Conservation (phyloP, 768 basidiomycete genomes). For the Albatrellus ellisii region DNA sequence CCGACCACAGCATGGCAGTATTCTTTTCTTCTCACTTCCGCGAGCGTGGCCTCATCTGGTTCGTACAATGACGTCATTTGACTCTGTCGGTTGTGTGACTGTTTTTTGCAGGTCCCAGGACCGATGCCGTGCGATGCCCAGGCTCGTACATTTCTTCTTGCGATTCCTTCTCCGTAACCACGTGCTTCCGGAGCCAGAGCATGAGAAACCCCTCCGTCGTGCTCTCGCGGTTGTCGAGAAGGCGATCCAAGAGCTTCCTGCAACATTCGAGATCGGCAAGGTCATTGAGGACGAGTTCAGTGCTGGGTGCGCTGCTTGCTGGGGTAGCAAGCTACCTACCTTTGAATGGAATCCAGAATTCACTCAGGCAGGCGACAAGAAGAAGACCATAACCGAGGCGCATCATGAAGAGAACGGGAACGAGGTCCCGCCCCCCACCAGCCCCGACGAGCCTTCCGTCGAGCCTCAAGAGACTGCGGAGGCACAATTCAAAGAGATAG, state of each 20-base stretch:
- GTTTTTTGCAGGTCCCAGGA: constrained; percentile 27
- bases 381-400: constrained; percentile 22
- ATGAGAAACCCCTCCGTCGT: constrained; percentile 32
- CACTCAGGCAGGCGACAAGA: constrained; percentile 11
- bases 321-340: constrained; percentile 23
- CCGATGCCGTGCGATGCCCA: constrained; percentile 37
- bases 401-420: constrained; percentile 17
- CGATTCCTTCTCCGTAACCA: constrained; percentile 43
- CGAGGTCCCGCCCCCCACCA: background rate
- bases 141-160: constrained; percentile 45
- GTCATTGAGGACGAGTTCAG: constrained; percentile 37
- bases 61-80: constrained; percentile 12
- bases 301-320: constrained; percentile 33
- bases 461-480: background rate
- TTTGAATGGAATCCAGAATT: constrained; percentile 10
- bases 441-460: background rate
- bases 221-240: constrained; percentile 30
- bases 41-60: constrained; percentile 61
- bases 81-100: background rate
- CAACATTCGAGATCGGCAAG: constrained; percentile 32
- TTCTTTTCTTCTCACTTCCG: constrained; percentile 64
- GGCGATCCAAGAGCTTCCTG: constrained; percentile 37
- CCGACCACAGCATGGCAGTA: constrained; percentile 41
- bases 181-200: constrained; percentile 34
- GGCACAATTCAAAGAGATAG: too few species aligned